These are phyloP conservation scores for Pontederia paniculata DNA, from an alignment of 176 grass and related monocot genomes.

Conservation along the genomic window DNA sequence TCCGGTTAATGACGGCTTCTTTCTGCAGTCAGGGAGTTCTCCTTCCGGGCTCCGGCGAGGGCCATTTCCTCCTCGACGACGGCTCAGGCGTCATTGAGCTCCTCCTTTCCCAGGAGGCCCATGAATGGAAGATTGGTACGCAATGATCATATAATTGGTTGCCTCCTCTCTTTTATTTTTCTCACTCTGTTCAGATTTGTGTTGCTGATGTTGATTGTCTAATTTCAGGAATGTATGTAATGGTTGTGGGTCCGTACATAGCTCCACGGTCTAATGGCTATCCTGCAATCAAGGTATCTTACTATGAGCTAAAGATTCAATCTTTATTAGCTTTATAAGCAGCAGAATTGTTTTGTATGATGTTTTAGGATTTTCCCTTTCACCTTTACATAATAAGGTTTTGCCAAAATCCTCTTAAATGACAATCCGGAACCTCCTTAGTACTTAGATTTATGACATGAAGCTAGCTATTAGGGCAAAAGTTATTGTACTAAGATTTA, in stretches of 20 bases:
- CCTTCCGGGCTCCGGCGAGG: conserved; percentile 24
- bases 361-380: not conserved
- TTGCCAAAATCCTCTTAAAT: too few relatives aligned
- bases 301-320: conserved; percentile 2
- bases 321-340: not conserved
- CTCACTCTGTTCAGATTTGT: not conserved
- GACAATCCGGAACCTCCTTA: too few relatives aligned
- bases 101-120: conserved; percentile 19
- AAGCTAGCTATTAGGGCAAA: too few relatives aligned
- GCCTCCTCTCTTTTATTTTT: not conserved
- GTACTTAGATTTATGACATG: too few relatives aligned
- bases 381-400: too few relatives aligned
- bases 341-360: conserved; percentile 1
- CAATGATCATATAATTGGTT: not conserved
- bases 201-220: conserved; percentile 3
- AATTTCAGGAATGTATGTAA: conserved; percentile 64
- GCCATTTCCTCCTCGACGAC: conserved; percentile 48
- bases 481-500: too few relatives aligned
- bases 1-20: conserved; percentile 19
- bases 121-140: conserved; percentile 24
- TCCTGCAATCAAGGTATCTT: conserved; percentile 41
- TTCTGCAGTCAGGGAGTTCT: conserved; percentile 52
- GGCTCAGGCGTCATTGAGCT: conserved; percentile 50
- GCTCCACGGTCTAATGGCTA: conserved; percentile 10
- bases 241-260: conserved; percentile 53